Conservation (phyloP, 139 green algal genomes). For the Chlamydomonas sp. region DNA sequence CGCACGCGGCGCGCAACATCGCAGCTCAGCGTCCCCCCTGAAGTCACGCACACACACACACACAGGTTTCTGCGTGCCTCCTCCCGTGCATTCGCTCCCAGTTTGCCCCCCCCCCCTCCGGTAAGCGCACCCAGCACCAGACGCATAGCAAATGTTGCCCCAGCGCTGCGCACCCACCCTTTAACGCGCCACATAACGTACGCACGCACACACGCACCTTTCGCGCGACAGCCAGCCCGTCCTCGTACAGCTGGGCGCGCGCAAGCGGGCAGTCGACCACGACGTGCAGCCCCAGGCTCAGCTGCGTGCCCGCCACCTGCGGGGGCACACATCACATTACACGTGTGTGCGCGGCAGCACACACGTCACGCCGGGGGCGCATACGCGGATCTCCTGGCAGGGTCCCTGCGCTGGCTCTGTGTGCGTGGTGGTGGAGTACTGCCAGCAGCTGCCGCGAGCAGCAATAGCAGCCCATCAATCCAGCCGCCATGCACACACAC, state of each 20-base stretch:
- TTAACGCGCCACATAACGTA: slow-evolving; percentile 25
- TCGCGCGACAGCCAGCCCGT: slow-evolving; percentile 24
- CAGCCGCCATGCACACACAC: background rate
- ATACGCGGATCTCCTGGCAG: too few relatives aligned
- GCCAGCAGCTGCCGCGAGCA: background rate
- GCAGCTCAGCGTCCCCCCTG: background rate
- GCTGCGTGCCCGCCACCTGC: slow-evolving; percentile 35
- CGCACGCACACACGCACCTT: slow-evolving; percentile 57
- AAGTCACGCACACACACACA: background rate
- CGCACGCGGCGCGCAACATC: background rate
- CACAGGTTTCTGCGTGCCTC: background rate
- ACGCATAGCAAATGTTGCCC: background rate
- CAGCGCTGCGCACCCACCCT: slow-evolving; percentile 4
- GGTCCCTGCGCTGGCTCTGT: too few relatives aligned
- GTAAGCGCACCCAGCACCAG: too few relatives aligned
- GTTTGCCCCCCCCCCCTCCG: too few relatives aligned
- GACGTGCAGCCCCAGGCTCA: slow-evolving; percentile 34
- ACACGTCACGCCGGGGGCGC: too few relatives aligned
- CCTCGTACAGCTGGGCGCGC: slow-evolving; percentile 43
- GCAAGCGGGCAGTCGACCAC: slow-evolving; percentile 70
- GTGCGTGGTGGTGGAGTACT: too few relatives aligned
- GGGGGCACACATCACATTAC: too few relatives aligned
- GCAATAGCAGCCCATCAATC: background rate
- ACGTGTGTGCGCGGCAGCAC: too few relatives aligned
- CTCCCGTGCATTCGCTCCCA: too few relatives aligned